Evolutionary conservation across 768 basidiomycete species (phyloP), one percentile per base, ranked within the genome.

Genomic region (Nidularia pulvinata): DNA sequence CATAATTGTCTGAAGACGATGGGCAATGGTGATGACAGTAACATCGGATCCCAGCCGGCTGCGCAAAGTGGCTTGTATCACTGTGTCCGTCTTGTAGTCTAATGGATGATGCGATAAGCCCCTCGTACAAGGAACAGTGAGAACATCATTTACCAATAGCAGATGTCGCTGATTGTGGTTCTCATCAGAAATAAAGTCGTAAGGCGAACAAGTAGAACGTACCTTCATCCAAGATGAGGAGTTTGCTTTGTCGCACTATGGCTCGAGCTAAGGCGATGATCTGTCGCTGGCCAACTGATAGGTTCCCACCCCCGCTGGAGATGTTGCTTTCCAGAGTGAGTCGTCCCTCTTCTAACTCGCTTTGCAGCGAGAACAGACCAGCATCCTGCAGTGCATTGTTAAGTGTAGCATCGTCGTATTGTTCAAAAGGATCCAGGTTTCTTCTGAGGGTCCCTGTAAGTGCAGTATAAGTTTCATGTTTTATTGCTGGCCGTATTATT

Each of bases 281-380:
- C 58, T 91, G 88, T 10, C 87, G 65, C 60, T 89, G 86, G 22
- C 88, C 88, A 44, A 85, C 81, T 3, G 84, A 86, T 59, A 89
- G 81, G 64, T 89, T 89, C 13, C 33, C 64, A 6, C 87, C 87
- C 5, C 86, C 86, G 1, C 65, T 69, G 22, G 69, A 60, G 32
- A 80, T 65, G n/a, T 58, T 46, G 33, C 65, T 77, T 35, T 80
- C 75, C 25, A 80, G 64, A 19, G 69, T 72, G 45, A 78, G 65
- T 75, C 70, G 30, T 73, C 79, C 46, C 80, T 82, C 60, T 72
- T 78, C 44, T 73, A 80, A 69, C 62, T 69, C 65, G 42, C 55
- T 57, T 57, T 70, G 60, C 42, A 69, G 52, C 14, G 76, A 64
- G 45, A 65, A 66, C 6, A 71, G 52, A 19, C 70, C 70, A 33